A percentile compares a stretch with the other conserved stretches of the same genome.
Evolutionary conservation across 257 asterid species (phyloP).

Genomic region (Scutellaria galericulata): DNA sequence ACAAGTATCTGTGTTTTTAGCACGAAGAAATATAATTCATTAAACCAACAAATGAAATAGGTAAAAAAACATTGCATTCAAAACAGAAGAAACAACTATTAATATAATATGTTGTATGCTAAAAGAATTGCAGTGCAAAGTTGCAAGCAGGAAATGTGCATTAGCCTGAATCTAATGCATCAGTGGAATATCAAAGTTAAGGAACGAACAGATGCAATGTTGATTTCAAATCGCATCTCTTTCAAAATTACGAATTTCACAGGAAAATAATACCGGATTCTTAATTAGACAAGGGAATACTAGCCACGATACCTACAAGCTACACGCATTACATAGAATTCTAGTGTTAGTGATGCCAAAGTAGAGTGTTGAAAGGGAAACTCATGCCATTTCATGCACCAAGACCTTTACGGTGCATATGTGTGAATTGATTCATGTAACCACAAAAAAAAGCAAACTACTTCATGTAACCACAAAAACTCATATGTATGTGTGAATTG

Average conservation of each 20-base stretch:
- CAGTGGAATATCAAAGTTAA: too few species aligned
- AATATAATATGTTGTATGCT: constrained; percentile 14
- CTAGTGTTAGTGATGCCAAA: not conserved
- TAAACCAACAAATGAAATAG: not conserved
- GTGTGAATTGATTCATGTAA: too few species aligned
- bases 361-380: not conserved
- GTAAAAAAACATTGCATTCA: not conserved
- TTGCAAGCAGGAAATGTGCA: not conserved
- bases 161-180: not conserved
- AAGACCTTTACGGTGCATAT: too few species aligned
- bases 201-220: too few species aligned
- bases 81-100: not conserved
- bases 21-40: constrained; percentile 17
- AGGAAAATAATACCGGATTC: not conserved
- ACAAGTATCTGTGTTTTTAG: constrained; percentile 76
- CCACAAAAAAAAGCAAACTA: too few species aligned
- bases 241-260: not conserved
- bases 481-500: too few species aligned
- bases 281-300: not conserved
- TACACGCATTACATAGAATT: not conserved
- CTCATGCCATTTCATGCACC: too few species aligned
- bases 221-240: not conserved
- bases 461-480: not conserved
- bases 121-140: not conserved
- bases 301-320: not conserved